Evolutionary conservation across 106 monocot species (phyloP).

Genomic region (Acorus calamus): DNA sequence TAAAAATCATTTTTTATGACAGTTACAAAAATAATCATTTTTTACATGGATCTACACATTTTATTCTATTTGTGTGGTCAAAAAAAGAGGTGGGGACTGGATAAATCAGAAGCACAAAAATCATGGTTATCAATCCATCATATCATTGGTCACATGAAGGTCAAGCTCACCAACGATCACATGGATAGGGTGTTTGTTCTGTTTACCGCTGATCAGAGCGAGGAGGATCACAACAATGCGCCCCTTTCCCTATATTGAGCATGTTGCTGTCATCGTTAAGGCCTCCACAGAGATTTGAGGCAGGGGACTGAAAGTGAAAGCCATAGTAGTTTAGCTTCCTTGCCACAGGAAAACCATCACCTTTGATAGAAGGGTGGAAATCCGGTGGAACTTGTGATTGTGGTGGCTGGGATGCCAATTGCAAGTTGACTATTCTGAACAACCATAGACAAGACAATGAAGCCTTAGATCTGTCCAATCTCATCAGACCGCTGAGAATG

Average conservation of each 20-base stretch:
- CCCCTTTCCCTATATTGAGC: slow-evolving; percentile 19
- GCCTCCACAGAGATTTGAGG: slow-evolving; percentile 8
- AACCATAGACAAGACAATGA: slow-evolving; percentile 15
- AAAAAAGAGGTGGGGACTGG: slow-evolving; percentile 63
- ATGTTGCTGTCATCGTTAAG: slow-evolving; percentile 48
- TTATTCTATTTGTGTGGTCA: slow-evolving; percentile 47
- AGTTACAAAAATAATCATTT: too few relatives aligned
- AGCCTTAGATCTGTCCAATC: too few relatives aligned
- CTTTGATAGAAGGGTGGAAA: slow-evolving; percentile 76
- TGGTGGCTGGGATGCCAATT: slow-evolving; percentile 95
- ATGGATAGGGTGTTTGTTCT: slow-evolving; percentile 68
- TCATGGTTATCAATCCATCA: slow-evolving; percentile 39
- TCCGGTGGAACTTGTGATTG: slow-evolving; percentile 83
- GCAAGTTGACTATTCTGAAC: slow-evolving; percentile 43
- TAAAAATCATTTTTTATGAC: too few relatives aligned
- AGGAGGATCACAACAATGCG: slow-evolving; percentile 6
- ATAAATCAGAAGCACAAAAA: slow-evolving; percentile 52
- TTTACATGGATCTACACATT: slow-evolving; percentile 53
- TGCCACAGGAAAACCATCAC: slow-evolving; percentile 30
- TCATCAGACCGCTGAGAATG: too few relatives aligned
- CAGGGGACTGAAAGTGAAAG: neutral
- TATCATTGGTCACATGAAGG: slow-evolving; percentile 55
- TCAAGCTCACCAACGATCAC: slow-evolving; percentile 13
- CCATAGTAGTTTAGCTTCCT: slow-evolving; percentile 38
- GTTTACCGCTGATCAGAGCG: slow-evolving; percentile 33